Percentiles rank a stretch among this genome's conserved stretches.
Conservation (phyloP, 768 basidiomycete genomes). For the Hydnum rufescens region DNA sequence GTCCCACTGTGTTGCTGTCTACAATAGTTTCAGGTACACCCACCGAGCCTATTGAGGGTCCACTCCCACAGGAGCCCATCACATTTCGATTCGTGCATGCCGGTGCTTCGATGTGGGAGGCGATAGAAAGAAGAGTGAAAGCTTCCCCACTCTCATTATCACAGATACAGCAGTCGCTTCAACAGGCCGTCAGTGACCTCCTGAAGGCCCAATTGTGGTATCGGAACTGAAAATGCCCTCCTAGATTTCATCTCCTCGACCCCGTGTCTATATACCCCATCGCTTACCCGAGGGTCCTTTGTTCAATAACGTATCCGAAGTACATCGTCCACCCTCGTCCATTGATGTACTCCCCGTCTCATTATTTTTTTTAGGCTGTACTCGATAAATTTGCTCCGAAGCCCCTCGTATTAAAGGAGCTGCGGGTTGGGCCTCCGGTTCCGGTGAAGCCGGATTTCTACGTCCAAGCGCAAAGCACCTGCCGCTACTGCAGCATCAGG, state of each 20-base stretch:
- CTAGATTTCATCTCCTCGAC: neutral
- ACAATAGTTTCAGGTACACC: neutral
- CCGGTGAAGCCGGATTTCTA: neutral
- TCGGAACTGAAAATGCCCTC: neutral
- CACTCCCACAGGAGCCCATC: neutral
- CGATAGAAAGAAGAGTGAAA: neutral
- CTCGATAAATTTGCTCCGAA: neutral
- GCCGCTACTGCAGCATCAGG: neutral
- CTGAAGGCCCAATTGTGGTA: no score
- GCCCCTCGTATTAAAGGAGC: neutral
- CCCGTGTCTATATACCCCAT: conserved; percentile 3
- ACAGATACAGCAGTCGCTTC: neutral
- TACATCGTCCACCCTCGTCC: neutral
- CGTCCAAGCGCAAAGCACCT: neutral
- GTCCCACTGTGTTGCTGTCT: neutral
- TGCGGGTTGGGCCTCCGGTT: neutral
- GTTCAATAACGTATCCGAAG: conserved; percentile 1
- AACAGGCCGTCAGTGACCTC: neutral
- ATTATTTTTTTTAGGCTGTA: neutral
- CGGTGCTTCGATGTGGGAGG: conserved; percentile 1
- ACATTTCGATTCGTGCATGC: conserved; percentile 2
- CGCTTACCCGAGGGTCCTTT: conserved; percentile 4
- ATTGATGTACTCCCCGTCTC: neutral
- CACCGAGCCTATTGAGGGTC: neutral
- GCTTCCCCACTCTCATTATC: neutral